These are phyloP conservation scores for Tagetes erecta DNA, from an alignment of 129 eudicot genomes.

Conservation along the genomic window DNA sequence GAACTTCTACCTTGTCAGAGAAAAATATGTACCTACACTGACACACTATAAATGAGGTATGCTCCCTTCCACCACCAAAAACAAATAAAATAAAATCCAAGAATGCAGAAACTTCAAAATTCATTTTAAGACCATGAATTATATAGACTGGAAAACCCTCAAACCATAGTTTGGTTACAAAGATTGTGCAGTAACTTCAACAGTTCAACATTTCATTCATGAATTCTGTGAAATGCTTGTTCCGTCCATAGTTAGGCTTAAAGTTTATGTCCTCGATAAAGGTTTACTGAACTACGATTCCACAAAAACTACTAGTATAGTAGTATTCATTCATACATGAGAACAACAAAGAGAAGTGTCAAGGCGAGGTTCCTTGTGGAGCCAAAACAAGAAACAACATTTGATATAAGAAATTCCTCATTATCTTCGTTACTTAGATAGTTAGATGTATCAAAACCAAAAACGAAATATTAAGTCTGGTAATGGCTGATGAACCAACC, in stretches of 20 bases:
- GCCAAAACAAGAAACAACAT: not conserved
- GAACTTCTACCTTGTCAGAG: slow-evolving; percentile 83
- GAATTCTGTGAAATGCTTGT: not conserved
- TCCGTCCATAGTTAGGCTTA: not conserved
- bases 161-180: not conserved
- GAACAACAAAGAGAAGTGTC: not conserved
- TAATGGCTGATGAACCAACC: not conserved
- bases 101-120: not conserved
- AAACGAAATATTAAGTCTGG: not conserved
- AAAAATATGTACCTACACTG: slow-evolving; percentile 76
- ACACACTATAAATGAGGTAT: slow-evolving; percentile 2
- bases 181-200: not conserved
- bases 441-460: not conserved
- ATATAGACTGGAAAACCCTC: not conserved
- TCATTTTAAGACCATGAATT: not conserved
- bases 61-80: not conserved
- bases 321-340: not conserved
- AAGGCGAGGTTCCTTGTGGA: not conserved
- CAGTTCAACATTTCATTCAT: not conserved
- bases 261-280: not conserved
- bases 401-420: not conserved
- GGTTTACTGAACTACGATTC: not conserved
- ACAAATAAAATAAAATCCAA: not conserved
- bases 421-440: not conserved
- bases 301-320: not conserved